Base-by-base conservation (phyloP, 2,329 filamentous ascomycete species). In the Pyricularia sp. region DNA sequence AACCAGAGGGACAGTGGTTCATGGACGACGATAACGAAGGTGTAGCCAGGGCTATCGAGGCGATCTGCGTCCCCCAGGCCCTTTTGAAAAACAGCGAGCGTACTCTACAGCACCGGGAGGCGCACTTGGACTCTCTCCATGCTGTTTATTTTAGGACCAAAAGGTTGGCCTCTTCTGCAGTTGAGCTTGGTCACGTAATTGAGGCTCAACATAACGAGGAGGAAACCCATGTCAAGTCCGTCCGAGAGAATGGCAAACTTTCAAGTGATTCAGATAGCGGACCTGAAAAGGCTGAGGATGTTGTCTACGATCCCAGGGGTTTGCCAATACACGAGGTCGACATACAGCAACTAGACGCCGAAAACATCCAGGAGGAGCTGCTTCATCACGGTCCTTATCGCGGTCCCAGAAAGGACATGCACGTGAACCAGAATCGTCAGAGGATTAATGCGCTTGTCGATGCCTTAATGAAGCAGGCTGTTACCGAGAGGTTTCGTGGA, bases 381-480 rank as follows among this genome's bases (percentile, higher is more conserved):
- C 16, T 55, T 12, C 62, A 49, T 7, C 2, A 26, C 28, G 62
- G 62, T 4, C 40, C 24, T 19, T 63, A 63, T 49, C 62, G 62
- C 10, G 28, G 49, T 49, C 62, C 62, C 10, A 13, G 40, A 19
- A 63, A 33, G 30, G 26, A 57, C 19, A 16, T 22, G 3, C 63
- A 64, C 9, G 30, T 28, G 4, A 63, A 66, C 12, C 65, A 66
- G 26, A 71, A 70, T 67, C 68, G 72, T 26, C 71, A 71, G 65
- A 65, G 66, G 7, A 68, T 76, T 3, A 71, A 73, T 10, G 71
- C 75, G 64, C 68, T 76, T 6, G 73, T 73, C 10, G 72, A 76
- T 65, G 65, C 64, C 9, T 70, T 76, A 8, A 65, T 76, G 31
- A 55, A 62, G 16, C 71, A 72, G 65, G 71, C 71, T 8, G 72